Conservation (phyloP, 441 rosid species). For the Gossypium schwendimanii region DNA sequence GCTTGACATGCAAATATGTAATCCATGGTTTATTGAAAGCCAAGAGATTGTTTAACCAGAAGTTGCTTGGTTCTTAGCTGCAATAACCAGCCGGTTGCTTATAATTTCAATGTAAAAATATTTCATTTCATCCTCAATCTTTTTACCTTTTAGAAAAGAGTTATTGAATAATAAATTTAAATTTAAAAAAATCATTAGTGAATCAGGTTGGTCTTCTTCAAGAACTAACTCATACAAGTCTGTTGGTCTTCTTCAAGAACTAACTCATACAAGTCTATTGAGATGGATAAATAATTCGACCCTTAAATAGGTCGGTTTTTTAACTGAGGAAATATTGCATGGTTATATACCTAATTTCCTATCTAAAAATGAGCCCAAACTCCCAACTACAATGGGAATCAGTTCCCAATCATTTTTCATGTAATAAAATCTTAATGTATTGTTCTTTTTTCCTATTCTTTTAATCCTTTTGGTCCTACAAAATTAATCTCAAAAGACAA, state of each 20-base stretch:
- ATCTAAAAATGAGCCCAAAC: background rate
- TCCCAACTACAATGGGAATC: conserved; percentile 9
- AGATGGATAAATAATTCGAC: too few species aligned
- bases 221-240: too few species aligned
- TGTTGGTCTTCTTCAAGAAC: too few species aligned
- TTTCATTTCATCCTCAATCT: background rate
- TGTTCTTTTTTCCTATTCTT: background rate
- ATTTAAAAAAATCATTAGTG: too few species aligned
- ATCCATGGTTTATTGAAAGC: conserved; percentile 35
- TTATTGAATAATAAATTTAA: background rate
- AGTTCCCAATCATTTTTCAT: conserved; percentile 3
- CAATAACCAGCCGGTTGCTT: background rate
- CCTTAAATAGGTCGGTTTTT: background rate
- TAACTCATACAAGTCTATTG: background rate
- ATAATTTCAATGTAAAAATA: background rate
- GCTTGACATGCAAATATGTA: conserved; percentile 46
- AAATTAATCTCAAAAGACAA: conserved; percentile 23
- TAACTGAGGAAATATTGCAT: too few species aligned
- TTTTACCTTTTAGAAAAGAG: background rate
- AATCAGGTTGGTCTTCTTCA: too few species aligned
- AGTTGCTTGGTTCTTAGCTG: conserved; percentile 11
- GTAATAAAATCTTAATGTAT: conserved; percentile 16
- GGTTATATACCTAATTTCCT: too few species aligned
- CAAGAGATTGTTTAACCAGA: conserved; percentile 9
- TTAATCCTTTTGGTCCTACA: conserved; percentile 9